Base-by-base conservation (phyloP, 768 basidiomycete species). In the Boletus coccyginus region DNA sequence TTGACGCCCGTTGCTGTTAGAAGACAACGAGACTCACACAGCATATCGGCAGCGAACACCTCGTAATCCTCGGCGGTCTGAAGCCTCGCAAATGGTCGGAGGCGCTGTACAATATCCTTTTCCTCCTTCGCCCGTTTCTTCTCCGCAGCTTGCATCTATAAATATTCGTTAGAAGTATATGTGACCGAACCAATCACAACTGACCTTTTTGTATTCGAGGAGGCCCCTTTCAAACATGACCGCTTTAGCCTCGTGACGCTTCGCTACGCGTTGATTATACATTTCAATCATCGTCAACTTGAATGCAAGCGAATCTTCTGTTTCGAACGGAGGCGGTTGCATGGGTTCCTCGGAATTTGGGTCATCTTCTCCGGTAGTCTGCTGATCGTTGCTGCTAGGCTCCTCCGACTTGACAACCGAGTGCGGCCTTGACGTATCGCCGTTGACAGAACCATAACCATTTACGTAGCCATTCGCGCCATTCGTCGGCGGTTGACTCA, bases 31-130 rank as follows among this genome's bases (percentile, higher is more conserved):
- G 32, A 42, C 89, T 49, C 77, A 98, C 95, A 98, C 27, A 98
- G 79, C 56, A 98, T 81, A 53, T 97, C 96, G 12, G 93, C 81
- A 6, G 88, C 78, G 67, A 98, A 91, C 4, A 78, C 78, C 69
- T 99, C 97, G 62, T 88, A 95, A 66, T 99, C 96, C 56, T 90
- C 85, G 1, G 90, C 88, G 0, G 93, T 94, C 69, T 97, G 94
- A 36, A 98, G 75, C 51, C 87, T 84, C 29, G 96, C 84, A 70
- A 98, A 98, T 3, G 94, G 92, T 60, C 95, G 89, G 52, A 95
- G 79, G 27, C 94, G 85, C 62, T 92, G 86, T 24, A 94, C 73
- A 53, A 98, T 87, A 59, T 98, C 97, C 61, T 90, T 85, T 65
- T 98, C 95, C 59, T 98, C 96, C 63, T 90, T 87, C 9, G 83